Conservation (phyloP, 108 stramenopile genomes). For the Heterococcus sp. region DNA sequence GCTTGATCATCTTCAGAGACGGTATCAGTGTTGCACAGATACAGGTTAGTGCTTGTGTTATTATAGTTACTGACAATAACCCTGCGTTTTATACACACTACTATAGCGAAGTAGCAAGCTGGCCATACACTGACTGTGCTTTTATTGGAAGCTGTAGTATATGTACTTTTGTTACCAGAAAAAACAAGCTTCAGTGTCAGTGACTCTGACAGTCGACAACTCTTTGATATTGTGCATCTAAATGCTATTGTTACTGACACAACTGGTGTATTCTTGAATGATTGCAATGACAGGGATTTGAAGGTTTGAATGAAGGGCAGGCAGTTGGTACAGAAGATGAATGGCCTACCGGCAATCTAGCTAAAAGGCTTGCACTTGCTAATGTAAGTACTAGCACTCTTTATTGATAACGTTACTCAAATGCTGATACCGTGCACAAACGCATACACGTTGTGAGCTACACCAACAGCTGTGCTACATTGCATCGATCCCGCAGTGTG, state of each 20-base stretch:
- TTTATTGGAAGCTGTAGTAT: not conserved
- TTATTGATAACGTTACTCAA: not conserved
- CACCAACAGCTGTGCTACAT: too few relatives aligned
- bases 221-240: too few relatives aligned
- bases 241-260: constrained; percentile 26
- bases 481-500: too few relatives aligned
- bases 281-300: constrained; percentile 69
- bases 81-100: too few relatives aligned
- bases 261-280: constrained; percentile 43
- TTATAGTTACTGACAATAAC: too few relatives aligned
- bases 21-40: constrained; percentile 52
- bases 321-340: constrained; percentile 50
- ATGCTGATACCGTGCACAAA: too few relatives aligned
- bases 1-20: constrained; percentile 71
- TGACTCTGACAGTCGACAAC: not conserved
- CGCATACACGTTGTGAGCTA: too few relatives aligned
- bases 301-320: constrained; percentile 21
- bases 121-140: not conserved
- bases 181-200: not conserved
- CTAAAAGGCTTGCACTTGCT: constrained; percentile 26
- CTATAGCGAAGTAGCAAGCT: not conserved
- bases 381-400: not conserved
- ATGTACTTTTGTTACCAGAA: not conserved
- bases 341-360: constrained; percentile 45
- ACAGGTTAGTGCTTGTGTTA: too few relatives aligned